These are phyloP conservation scores for Tylopilus intermedius DNA, from an alignment of 768 basidiomycete genomes.

Conservation along the genomic window DNA sequence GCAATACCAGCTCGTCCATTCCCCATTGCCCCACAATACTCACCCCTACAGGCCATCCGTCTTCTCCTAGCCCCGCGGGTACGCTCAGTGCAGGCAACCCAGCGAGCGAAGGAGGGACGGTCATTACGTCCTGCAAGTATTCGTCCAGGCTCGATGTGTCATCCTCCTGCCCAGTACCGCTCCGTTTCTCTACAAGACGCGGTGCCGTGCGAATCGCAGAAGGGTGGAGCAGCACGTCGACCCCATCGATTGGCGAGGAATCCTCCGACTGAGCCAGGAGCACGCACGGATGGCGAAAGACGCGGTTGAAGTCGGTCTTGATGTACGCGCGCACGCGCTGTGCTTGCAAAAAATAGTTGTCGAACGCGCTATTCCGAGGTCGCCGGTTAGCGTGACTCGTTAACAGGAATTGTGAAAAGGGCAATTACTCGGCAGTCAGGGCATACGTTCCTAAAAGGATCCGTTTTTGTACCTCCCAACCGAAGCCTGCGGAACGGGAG, in stretches of 20 bases:
- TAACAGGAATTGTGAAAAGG: not conserved
- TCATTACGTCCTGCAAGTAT: constrained; percentile 89
- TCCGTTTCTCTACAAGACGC: constrained; percentile 29
- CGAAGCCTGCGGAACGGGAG: constrained; percentile 70
- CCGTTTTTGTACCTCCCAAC: constrained; percentile 78
- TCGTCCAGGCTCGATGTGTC: constrained; percentile 37
- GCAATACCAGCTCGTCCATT: constrained; percentile 53
- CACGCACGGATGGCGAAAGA: constrained; percentile 59
- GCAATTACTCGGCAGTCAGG: constrained; percentile 79
- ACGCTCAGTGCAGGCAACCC: constrained; percentile 81
- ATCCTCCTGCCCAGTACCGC: constrained; percentile 1
- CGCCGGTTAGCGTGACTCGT: not conserved
- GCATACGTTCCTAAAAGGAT: constrained; percentile 89
- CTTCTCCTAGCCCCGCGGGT: constrained; percentile 45
- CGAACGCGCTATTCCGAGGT: constrained; percentile 66
- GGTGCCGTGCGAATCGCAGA: constrained; percentile 88
- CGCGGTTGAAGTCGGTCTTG: constrained; percentile 63
- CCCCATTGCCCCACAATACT: constrained; percentile 91
- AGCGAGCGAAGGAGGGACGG: constrained; percentile 87
- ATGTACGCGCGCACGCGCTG: constrained; percentile 72
- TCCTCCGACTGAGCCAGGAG: constrained; percentile 28
- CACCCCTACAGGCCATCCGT: constrained; percentile 80
- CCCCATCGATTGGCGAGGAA: constrained; percentile 25
- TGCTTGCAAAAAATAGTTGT: constrained; percentile 95
- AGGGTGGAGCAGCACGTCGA: constrained; percentile 84